Percentiles rank a stretch among this genome's conserved stretches.
phyloP scores from a whole-genome alignment of 2,329 filamentous ascomycete species.

The Beauveria sp. region DNA sequence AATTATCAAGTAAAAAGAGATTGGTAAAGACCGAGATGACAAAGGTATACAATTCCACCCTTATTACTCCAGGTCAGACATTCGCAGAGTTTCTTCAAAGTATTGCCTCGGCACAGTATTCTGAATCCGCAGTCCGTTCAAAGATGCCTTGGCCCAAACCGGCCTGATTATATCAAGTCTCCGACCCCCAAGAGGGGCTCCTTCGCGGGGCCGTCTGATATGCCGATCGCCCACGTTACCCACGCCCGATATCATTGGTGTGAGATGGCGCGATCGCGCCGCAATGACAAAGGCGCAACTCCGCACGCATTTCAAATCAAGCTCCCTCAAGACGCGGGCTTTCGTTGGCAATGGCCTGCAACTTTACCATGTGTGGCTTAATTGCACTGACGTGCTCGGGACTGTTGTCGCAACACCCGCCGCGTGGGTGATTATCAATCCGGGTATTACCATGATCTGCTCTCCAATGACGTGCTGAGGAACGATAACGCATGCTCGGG shows the following conservation, averaged over 20 bases:
- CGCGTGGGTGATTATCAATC: slow-evolving; percentile 20
- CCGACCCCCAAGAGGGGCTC: not conserved
- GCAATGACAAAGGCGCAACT: slow-evolving; percentile 2
- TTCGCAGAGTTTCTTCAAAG: not conserved
- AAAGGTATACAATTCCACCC: too few species aligned
- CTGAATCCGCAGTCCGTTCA: not conserved
- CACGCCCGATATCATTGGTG: not conserved
- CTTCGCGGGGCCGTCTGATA: not conserved
- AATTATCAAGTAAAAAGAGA: not conserved
- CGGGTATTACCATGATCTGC: slow-evolving; percentile 7
- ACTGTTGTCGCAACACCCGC: not conserved
- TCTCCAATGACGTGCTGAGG: slow-evolving; percentile 19
- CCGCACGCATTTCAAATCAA: slow-evolving; percentile 12
- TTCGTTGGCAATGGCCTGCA: not conserved
- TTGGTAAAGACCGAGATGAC: too few species aligned
- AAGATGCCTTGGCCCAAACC: not conserved
- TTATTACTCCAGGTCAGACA: too few species aligned
- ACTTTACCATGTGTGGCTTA: not conserved
- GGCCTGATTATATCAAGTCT: not conserved
- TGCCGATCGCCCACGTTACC: not conserved
- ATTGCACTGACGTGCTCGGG: not conserved
- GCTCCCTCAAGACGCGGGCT: not conserved
- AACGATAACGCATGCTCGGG: not conserved
- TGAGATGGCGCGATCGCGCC: slow-evolving; percentile 5
- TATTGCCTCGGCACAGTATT: not conserved